Conservation (phyloP, 2,329 filamentous ascomycete genomes). For the Colletotrichum musae region DNA sequence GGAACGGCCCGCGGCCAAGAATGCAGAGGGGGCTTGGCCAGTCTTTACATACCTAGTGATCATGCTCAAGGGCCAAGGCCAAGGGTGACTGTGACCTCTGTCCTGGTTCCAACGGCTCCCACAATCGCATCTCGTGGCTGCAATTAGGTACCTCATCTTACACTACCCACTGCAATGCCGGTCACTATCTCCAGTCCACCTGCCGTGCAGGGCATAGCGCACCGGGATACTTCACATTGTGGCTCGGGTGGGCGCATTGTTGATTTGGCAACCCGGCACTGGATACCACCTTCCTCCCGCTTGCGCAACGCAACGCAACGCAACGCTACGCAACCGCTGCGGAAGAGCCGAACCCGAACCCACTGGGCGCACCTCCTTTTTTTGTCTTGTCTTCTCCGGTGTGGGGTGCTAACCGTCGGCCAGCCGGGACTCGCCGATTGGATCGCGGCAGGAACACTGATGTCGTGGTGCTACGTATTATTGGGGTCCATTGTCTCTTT, state of each 20-base stretch:
- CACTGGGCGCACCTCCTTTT: constrained; percentile 18
- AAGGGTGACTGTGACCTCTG: too few relatives aligned
- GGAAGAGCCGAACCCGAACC: background rate
- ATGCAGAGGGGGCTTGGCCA: background rate
- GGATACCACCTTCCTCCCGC: constrained; percentile 26
- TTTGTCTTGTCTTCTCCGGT: constrained; percentile 7
- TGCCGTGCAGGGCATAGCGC: constrained; percentile 16
- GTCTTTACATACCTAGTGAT: constrained; percentile 11
- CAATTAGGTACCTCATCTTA: too few relatives aligned
- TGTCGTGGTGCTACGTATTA: too few relatives aligned
- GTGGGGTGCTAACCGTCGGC: background rate
- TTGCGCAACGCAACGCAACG: too few relatives aligned
- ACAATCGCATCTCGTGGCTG: too few relatives aligned
- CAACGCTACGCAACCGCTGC: too few relatives aligned
- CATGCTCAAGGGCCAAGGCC: too few relatives aligned
- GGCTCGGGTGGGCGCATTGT: background rate
- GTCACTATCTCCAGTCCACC: constrained; percentile 17
- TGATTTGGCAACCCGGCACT: background rate
- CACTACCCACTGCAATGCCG: too few relatives aligned
- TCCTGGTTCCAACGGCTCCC: too few relatives aligned
- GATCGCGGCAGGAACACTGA: too few relatives aligned
- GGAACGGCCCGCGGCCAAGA: constrained; percentile 9
- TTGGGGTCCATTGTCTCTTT: too few relatives aligned
- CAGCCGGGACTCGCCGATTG: background rate
- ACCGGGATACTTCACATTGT: background rate